Percentiles rank a stretch among this genome's conserved stretches.
Evolutionary conservation across 805 yeast species (phyloP).

Genomic region (Saturnispora halmiae): DNA sequence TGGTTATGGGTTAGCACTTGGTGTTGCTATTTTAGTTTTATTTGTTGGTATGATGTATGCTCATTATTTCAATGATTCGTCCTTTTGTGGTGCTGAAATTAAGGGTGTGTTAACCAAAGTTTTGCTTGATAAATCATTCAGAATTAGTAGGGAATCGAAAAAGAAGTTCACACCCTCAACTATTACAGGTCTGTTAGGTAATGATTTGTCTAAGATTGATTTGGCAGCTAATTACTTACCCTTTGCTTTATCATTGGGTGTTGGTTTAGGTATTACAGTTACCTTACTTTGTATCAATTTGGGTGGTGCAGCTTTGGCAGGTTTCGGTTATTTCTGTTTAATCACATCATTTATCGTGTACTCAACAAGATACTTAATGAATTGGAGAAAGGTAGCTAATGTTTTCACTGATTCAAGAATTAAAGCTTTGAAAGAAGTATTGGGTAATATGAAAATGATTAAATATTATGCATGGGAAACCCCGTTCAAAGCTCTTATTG

Average conservation of each 20-base stretch:
- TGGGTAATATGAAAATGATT: slow-evolving; percentile 69
- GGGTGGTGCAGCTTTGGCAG: slow-evolving; percentile 67
- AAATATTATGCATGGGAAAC: slow-evolving; percentile 89
- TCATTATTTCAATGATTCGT: slow-evolving; percentile 53
- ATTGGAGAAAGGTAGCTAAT: slow-evolving; percentile 48
- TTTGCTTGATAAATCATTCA: slow-evolving; percentile 58
- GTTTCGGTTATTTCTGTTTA: slow-evolving; percentile 47
- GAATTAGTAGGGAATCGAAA: slow-evolving; percentile 47
- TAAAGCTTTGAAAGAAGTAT: slow-evolving; percentile 64
- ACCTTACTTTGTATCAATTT: slow-evolving; percentile 57
- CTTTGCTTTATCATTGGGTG: slow-evolving; percentile 53
- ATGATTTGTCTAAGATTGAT: slow-evolving; percentile 76
- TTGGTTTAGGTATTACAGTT: slow-evolving; percentile 52
- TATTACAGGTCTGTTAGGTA: slow-evolving; percentile 69
- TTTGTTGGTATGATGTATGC: slow-evolving; percentile 42
- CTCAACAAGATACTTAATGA: slow-evolving; percentile 44
- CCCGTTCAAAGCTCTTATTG: slow-evolving; percentile 55
- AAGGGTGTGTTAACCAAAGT: slow-evolving; percentile 66
- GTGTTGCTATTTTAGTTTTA: slow-evolving; percentile 49
- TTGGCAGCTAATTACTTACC: slow-evolving; percentile 65
- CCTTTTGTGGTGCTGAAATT: slow-evolving; percentile 59
- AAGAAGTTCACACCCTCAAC: slow-evolving; percentile 57
- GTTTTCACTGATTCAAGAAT: slow-evolving; percentile 70
- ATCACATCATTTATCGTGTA: slow-evolving; percentile 40
- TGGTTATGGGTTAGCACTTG: slow-evolving; percentile 74